phyloP scores from a whole-genome alignment of 2,329 filamentous ascomycete genomes.

The Pestalotiopsis sp. region DNA sequence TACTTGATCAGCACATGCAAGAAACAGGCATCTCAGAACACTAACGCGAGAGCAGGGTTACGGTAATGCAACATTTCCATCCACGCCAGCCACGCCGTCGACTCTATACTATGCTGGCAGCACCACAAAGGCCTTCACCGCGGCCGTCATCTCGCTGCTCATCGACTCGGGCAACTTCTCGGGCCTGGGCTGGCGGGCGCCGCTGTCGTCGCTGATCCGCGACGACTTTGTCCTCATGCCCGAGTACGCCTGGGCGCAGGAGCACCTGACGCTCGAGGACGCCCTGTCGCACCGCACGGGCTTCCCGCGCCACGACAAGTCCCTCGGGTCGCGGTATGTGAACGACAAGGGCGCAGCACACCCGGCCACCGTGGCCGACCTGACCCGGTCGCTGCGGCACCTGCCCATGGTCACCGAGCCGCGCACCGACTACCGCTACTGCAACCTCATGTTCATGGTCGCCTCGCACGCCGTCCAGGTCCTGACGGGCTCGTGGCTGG shows the following conservation, averaged over 20 bases:
- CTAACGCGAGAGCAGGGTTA: constrained; percentile 39
- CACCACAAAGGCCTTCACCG: constrained; percentile 58
- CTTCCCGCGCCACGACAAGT: constrained; percentile 45
- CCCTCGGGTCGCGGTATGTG: constrained; percentile 31
- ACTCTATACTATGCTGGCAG: constrained; percentile 58
- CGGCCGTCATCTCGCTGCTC: constrained; percentile 49
- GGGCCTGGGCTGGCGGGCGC: constrained; percentile 47
- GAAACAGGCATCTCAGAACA: not conserved
- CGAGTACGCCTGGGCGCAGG: constrained; percentile 40
- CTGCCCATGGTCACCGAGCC: constrained; percentile 47
- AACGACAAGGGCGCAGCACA: constrained; percentile 26
- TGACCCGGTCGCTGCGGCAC: constrained; percentile 43
- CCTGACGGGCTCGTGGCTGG: constrained; percentile 40
- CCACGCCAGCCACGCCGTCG: constrained; percentile 41
- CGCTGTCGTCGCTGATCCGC: constrained; percentile 46
- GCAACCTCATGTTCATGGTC: constrained; percentile 55
- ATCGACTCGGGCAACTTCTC: constrained; percentile 44
- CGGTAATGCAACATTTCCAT: constrained; percentile 40
- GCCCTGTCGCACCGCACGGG: constrained; percentile 54
- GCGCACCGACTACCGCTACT: constrained; percentile 49
- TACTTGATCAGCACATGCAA: too few species aligned
- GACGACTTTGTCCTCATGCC: constrained; percentile 50
- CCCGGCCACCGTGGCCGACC: constrained; percentile 36
- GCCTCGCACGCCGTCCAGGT: constrained; percentile 48
- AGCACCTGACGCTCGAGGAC: constrained; percentile 55